A percentile compares a stretch with the other conserved stretches of the same genome.
Evolutionary conservation across 805 yeast genomes (phyloP).

Genomic region (Candida xiaguanensis): DNA sequence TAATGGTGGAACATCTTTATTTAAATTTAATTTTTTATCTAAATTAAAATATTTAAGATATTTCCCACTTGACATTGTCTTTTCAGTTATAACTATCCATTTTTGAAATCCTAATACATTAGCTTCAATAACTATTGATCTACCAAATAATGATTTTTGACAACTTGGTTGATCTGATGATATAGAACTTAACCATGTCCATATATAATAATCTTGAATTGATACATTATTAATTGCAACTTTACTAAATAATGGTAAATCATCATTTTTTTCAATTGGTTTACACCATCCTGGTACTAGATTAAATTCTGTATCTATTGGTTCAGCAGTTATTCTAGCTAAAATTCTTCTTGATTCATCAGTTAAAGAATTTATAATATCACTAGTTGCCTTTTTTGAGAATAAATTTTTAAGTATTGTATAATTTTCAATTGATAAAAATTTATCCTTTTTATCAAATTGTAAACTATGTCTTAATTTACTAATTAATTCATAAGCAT

Average conservation of each 20-base stretch:
- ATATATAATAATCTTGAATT: constrained; percentile 82
- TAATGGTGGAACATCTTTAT: constrained; percentile 20
- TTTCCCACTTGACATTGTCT: constrained; percentile 41
- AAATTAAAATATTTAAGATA: constrained; percentile 14
- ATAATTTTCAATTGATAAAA: constrained; percentile 74
- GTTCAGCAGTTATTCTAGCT: constrained; percentile 33
- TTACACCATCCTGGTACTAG: constrained; percentile 38
- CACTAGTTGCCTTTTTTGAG: constrained; percentile 48
- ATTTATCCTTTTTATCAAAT: constrained; percentile 67
- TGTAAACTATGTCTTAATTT: constrained; percentile 49
- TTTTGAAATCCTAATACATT: constrained; percentile 74
- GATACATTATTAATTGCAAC: constrained; percentile 53
- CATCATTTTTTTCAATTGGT: constrained; percentile 11
- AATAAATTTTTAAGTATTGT: constrained; percentile 71
- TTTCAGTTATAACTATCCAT: constrained; percentile 76
- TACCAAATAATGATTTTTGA: constrained; percentile 70
- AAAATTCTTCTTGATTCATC: constrained; percentile 66
- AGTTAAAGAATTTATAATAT: constrained; percentile 62
- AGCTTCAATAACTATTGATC: constrained; percentile 78
- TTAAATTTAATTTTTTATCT: background rate
- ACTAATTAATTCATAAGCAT: constrained; percentile 56
- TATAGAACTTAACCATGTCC: constrained; percentile 85
- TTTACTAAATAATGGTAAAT: constrained; percentile 38
- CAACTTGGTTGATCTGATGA: constrained; percentile 68
- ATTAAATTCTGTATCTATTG: constrained; percentile 31